Evolutionary conservation across 2,329 filamentous ascomycete species (phyloP).

Genomic region (Trichophyton schoenleinii): DNA sequence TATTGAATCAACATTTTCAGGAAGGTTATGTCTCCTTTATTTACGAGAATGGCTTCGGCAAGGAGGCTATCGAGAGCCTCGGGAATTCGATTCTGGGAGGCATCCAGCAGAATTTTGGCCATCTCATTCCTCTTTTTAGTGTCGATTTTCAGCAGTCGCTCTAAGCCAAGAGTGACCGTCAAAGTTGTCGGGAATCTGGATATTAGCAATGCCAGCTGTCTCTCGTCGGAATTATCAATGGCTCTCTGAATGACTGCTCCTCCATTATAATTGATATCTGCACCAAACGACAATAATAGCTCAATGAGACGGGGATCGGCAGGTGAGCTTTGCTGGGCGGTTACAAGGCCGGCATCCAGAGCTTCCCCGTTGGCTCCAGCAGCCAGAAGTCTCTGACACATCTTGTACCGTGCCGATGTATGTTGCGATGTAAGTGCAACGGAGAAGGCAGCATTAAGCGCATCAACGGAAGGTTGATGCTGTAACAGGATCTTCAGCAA

Average conservation of each 20-base stretch:
- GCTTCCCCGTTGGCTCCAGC: constrained; percentile 13
- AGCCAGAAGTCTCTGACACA: constrained; percentile 13
- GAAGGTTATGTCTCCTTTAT: constrained; percentile 7
- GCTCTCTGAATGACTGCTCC: constrained; percentile 13
- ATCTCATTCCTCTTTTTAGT: constrained; percentile 9
- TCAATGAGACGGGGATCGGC: constrained; percentile 11
- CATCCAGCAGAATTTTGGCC: constrained; percentile 11
- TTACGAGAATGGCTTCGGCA: constrained; percentile 7
- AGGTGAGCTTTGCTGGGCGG: constrained; percentile 9
- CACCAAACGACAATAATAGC: constrained; percentile 12
- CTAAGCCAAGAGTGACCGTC: constrained; percentile 9
- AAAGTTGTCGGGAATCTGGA: constrained; percentile 9
- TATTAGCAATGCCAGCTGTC: constrained; percentile 11
- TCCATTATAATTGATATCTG: constrained; percentile 12
- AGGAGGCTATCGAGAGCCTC: constrained; percentile 8
- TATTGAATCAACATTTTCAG: constrained; percentile 12
- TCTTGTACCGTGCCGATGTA: constrained; percentile 8
- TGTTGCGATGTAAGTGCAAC: constrained; percentile 8
- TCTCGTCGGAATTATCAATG: constrained; percentile 11
- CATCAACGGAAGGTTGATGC: constrained; percentile 8
- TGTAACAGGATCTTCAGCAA: constrained; percentile 12
- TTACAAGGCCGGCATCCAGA: constrained; percentile 9
- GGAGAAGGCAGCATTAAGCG: constrained; percentile 10
- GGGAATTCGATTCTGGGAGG: constrained; percentile 3
- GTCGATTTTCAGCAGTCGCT: constrained; percentile 6